phyloP scores from a whole-genome alignment of 306 rosid species.

The Vigna hirtella region DNA sequence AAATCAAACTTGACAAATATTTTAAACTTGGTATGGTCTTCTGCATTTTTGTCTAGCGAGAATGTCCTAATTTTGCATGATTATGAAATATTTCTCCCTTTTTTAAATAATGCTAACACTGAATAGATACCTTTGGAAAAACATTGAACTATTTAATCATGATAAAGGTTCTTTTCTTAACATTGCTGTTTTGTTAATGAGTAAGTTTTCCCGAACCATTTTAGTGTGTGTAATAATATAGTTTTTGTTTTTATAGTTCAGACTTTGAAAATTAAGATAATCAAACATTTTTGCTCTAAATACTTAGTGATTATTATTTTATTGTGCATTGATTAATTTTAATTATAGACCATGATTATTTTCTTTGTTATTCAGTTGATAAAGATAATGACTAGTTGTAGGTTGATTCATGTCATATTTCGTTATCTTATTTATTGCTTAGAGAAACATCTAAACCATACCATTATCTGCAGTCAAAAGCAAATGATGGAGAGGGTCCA shows the following conservation, averaged over 20 bases:
- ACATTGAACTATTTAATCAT: too few relatives aligned
- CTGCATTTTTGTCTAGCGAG: too few relatives aligned
- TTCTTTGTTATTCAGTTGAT: constrained; percentile 33
- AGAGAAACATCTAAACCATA: constrained; percentile 28
- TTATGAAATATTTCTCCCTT: too few relatives aligned
- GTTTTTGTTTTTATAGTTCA: constrained; percentile 23
- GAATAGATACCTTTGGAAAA: too few relatives aligned
- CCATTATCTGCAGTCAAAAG: constrained; percentile 76
- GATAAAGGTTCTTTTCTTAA: not conserved
- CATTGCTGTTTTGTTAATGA: not conserved
- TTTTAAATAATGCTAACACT: too few relatives aligned
- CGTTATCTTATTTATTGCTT: constrained; percentile 23
- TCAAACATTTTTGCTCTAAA: too few relatives aligned
- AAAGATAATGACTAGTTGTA: constrained; percentile 17
- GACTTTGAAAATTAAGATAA: constrained; percentile 13
- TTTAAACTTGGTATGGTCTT: too few relatives aligned
- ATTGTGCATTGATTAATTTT: constrained; percentile 11
- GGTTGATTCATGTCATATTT: constrained; percentile 12
- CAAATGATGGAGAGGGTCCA: constrained; percentile 99
- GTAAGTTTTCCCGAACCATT: not conserved
- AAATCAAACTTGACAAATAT: too few relatives aligned
- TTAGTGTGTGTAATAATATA: not conserved
- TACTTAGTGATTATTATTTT: constrained; percentile 14
- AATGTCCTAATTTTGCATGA: too few relatives aligned
- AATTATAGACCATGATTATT: constrained; percentile 1